Evolutionary conservation across 176 grass and related monocot genomes (phyloP), one percentile per base, ranked within the genome.

Genomic region (Musa itinerans): DNA sequence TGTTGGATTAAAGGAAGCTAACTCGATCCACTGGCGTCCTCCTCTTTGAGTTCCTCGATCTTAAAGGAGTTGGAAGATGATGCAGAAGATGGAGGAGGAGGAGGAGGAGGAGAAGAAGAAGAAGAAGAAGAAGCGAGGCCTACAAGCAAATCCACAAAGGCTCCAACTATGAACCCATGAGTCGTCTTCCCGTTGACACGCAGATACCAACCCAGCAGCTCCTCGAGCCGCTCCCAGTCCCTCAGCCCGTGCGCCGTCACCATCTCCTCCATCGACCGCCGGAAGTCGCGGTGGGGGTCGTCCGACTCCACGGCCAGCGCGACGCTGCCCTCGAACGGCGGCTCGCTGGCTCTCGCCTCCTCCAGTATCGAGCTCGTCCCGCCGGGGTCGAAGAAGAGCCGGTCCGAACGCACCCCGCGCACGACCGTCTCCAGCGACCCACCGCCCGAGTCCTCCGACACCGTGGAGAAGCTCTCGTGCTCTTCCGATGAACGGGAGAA

Each of bases 181-280:
- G 52, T 74, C 1, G 11, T 27, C 53, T 17, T 43, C 13, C 52
- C 72, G 72, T 74, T 74, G 6, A 74, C 53, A 13, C n/a, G 50
- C n/a, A 74, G 53, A 6, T 74, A 74, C 72, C 72, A 74, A 12
- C 27, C 23, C 72, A 74, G 72, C 13, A 74, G 52, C 72, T 56
- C 72, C 72, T 74, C 72, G 48, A 74, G 72, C 14, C 12, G 54
- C 53, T 57, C 72, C 72, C 72, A 74, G 12, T 74, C 72, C 13
- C 29, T 17, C 21, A 56, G 2, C 1, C 72, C 72, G 23, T 29
- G 53, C 8, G 52, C 53, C 52, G 53, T 53, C 53, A 74, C 72
- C 72, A 74, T 74, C 11, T 74, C 72, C 72, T 74, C 72, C 72
- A 74, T 74, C 53, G 72, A 74, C 53, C 8, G 22, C 72, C 54